Evolutionary conservation across 1,284 basidiomycete genomes (phyloP).

Genomic region (Pascua sp.): DNA sequence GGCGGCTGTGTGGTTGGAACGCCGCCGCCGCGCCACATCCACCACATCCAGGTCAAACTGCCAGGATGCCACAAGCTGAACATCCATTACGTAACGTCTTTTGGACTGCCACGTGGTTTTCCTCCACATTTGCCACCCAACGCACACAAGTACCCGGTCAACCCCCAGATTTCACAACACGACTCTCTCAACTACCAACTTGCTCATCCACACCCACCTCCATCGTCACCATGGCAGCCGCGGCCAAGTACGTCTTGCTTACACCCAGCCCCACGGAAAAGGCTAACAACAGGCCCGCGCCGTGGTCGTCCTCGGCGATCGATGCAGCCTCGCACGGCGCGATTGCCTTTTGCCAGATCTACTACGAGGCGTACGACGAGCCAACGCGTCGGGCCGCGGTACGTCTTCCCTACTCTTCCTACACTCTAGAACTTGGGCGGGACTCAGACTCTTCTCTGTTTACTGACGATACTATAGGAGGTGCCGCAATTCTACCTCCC

Average conservation of each 20-base stretch:
- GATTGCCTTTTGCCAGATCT: constrained; percentile 45
- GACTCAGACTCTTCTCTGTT: too few relatives aligned
- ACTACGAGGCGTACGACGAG: constrained; percentile 47
- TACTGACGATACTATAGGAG: constrained; percentile 23
- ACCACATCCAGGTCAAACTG: too few relatives aligned
- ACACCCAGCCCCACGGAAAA: background rate
- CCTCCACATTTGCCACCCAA: constrained; percentile 11
- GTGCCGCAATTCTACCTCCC: constrained; percentile 39
- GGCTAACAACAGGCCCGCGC: constrained; percentile 6
- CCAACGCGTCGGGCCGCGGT: constrained; percentile 35
- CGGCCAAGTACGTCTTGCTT: constrained; percentile 1
- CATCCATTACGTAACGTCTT: background rate
- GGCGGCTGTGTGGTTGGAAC: too few relatives aligned
- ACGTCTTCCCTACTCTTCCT: constrained; percentile 10
- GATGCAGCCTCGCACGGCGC: constrained; percentile 45
- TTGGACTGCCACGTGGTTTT: background rate
- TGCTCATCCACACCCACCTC: constrained; percentile 4
- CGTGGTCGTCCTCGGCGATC: constrained; percentile 38
- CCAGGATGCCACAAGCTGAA: background rate
- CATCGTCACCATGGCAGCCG: constrained; percentile 7
- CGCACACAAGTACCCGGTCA: background rate
- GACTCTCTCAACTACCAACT: background rate
- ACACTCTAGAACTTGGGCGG: background rate
- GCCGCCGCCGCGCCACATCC: too few relatives aligned
- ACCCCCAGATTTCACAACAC: background rate